Evolutionary conservation across 2,329 filamentous ascomycete genomes (phyloP), one percentile per base, ranked within the genome.

Genomic region (Epichloe bromicola): DNA sequence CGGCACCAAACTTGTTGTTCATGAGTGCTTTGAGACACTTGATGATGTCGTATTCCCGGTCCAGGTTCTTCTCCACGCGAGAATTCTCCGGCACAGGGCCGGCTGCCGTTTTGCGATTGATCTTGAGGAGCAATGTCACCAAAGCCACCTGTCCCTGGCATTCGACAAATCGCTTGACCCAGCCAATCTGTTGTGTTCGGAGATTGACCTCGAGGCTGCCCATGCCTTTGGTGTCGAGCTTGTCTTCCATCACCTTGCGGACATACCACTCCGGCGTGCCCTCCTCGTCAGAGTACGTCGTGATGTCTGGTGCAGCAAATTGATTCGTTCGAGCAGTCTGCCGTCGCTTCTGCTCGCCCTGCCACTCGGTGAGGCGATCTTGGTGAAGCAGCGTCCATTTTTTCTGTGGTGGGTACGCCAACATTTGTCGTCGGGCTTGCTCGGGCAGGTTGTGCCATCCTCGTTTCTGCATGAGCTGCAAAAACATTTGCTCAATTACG

Each of bases 1-100:
- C 93, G 55, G 93, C 93, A 55, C 93, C 93, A 66, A 95, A 97
- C 66, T 95, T 96, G 78, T 96, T 98, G 80, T 98, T 98, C 86
- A 97, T 95, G 52, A 97, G 71, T 34, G 90, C 89, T 73, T 97
- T 97, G 53, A 98, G 70, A 71, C 93, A 97, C 71, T 98, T 98
- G 64, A 95, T 82, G 56, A 98, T 95, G 64, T 97, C 93, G 65
- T 97, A 97, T 70, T 95, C 90, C 58, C 86, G 82, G 63, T 96
- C 90, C 47, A 93, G 74, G 62, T 91, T 87, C 65, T 86, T 88
- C 60, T 95, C 88, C 52, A 65, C 72, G 62, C 67, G 79, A 48
- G 72, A 68, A 50, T 73, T 72, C 41, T 78, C 73, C 5, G 81
- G 78, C 23, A 82, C 78, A 2, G 86, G 86, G 5, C 87, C 87